These are phyloP conservation scores for Paraglomus occultum DNA, from an alignment of 192 early-diverging fungal genomes.

Conservation along the genomic window DNA sequence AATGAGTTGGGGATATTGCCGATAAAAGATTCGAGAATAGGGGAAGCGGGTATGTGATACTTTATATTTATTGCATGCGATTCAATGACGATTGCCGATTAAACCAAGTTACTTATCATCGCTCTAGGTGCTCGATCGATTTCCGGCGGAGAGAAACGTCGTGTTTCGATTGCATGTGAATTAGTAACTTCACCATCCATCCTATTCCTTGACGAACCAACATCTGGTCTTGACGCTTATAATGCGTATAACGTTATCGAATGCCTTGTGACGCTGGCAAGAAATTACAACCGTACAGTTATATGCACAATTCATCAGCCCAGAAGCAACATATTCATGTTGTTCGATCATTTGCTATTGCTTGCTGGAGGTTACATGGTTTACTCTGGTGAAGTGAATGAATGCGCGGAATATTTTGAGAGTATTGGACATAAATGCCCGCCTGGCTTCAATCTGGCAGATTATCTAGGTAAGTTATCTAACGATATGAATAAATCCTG, in stretches of 20 bases:
- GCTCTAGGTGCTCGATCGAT: constrained; percentile 67
- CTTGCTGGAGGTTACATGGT: constrained; percentile 79
- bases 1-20: constrained; percentile 80
- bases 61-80: not conserved
- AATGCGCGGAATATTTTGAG: constrained; percentile 69
- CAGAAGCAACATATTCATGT: constrained; percentile 82
- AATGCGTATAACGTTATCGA: constrained; percentile 96
- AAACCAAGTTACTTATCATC: not conserved
- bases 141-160: constrained; percentile 89
- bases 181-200: constrained; percentile 91
- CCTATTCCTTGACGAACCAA: constrained; percentile 86
- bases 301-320: constrained; percentile 96
- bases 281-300: constrained; percentile 65
- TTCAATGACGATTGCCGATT: not conserved
- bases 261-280: constrained; percentile 71
- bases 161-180: constrained; percentile 92
- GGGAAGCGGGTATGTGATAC: constrained; percentile 43
- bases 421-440: constrained; percentile 80
- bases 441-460: constrained; percentile 87
- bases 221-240: constrained; percentile 84
- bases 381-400: constrained; percentile 73
- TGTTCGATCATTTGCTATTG: constrained; percentile 89
- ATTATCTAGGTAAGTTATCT: constrained; percentile 75
- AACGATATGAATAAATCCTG: constrained; percentile 30
- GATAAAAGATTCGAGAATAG: constrained; percentile 81